Base-by-base conservation (phyloP, 495 filamentous ascomycete species). In the Penicillium bovifimosum region DNA sequence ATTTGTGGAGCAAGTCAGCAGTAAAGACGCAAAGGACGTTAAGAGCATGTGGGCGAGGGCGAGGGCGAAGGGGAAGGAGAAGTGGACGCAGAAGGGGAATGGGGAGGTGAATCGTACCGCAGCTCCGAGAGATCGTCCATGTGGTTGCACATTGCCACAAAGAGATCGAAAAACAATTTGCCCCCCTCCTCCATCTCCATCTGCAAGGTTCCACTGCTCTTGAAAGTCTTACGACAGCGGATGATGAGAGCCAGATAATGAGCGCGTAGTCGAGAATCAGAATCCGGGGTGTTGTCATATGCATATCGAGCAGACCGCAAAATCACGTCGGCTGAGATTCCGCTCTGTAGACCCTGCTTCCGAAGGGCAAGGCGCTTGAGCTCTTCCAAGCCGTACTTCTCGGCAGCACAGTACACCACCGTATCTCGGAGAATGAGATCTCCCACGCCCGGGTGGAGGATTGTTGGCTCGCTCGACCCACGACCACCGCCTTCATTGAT, bases 141-240 rank as follows among this genome's bases (percentile, higher is more conserved):
- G 76, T 95, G 89, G 74, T 95, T 95, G 80, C 90, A 93, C 87
- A 96, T 87, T 55, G 91, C 90, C 61, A 96, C 90, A 71, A 96
- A 96, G 69, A 96, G 78, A 79, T 96, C 91, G 74, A 96, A 96
- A 80, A 95, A 96, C 67, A 96, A 79, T 76, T 87, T 84, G 64
- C 84, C 90, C 55, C 88, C 88, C 68, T 82, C 83, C 73, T 95
- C 87, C 91, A 96, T 96, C 80, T 96, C 91, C 76, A 86, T 84
- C 81, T 95, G 90, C 90, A 96, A 92, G 62, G 90, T 95, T 68
- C 90, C 91, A 75, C 90, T 95, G 69, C 83, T 82, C 84, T 95
- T 95, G 77, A 96, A 96, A 59, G 86, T 91, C 78, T 88, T 87
- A 68, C 91, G 87, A 74, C 85, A 88, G 70, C 89, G 82, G 77